phyloP scores from a whole-genome alignment of 73 alveolate species.

The Durusdinium trenchii region DNA sequence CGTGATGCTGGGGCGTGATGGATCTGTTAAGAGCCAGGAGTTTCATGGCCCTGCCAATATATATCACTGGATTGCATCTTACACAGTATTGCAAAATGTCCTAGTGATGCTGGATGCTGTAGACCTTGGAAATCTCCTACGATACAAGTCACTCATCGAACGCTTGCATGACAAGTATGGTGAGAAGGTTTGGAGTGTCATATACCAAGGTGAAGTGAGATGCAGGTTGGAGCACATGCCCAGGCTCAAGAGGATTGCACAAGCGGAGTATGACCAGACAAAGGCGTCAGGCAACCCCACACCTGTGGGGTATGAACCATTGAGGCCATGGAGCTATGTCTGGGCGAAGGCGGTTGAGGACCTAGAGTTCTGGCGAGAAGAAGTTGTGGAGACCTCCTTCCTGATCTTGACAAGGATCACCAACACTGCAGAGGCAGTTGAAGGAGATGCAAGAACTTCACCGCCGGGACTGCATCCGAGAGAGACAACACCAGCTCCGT shows the following conservation, averaged over 20 bases:
- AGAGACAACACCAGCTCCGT: not conserved
- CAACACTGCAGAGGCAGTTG: not conserved
- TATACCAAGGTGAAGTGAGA: not conserved
- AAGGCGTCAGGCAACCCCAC: not conserved
- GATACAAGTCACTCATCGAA: not conserved
- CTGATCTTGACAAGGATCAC: not conserved
- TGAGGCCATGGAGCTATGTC: not conserved
- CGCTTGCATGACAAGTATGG: not conserved
- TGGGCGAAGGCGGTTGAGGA: not conserved
- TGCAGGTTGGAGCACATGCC: not conserved
- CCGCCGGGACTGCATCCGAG: not conserved
- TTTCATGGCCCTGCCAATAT: not conserved
- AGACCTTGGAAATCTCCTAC: not conserved
- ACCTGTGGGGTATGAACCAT: not conserved
- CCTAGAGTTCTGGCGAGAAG: not conserved
- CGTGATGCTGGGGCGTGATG: not conserved
- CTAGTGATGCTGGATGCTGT: not conserved
- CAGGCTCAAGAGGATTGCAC: not conserved
- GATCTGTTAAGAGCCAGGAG: not conserved
- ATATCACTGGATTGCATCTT: not conserved
- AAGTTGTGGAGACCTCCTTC: not conserved
- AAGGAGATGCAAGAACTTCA: not conserved
- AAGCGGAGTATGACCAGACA: not conserved
- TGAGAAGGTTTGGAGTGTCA: not conserved
- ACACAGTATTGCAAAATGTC: not conserved